Evolutionary conservation across 805 yeast species (phyloP).

Genomic region (Cyberlindnera nakhonratchasimensis): DNA sequence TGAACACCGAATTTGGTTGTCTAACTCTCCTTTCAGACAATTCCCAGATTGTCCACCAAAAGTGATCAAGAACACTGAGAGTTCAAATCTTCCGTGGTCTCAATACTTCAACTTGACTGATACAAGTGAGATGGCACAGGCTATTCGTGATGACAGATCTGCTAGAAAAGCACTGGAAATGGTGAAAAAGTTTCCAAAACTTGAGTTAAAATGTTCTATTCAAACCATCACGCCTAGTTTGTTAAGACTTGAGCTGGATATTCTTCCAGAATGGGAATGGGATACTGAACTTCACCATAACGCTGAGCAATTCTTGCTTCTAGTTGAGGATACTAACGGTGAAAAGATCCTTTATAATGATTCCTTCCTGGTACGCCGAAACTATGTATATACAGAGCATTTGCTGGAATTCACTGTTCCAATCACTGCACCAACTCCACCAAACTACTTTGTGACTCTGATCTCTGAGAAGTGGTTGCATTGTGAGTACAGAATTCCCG

Average conservation of each 20-base stretch:
- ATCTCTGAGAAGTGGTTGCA: slow-evolving; percentile 86
- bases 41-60: slow-evolving; percentile 68
- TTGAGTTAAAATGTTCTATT: slow-evolving; percentile 53
- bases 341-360: slow-evolving; percentile 65
- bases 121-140: slow-evolving; percentile 78
- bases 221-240: slow-evolving; percentile 78
- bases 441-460: slow-evolving; percentile 68
- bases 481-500: slow-evolving; percentile 59
- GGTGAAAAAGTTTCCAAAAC: slow-evolving; percentile 68
- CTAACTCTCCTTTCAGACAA: slow-evolving; percentile 84
- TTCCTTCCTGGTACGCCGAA: slow-evolving; percentile 46
- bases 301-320: slow-evolving; percentile 60
- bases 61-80: slow-evolving; percentile 70
- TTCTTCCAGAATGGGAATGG: slow-evolving; percentile 79
- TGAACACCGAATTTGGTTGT: slow-evolving; percentile 77
- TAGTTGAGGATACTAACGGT: slow-evolving; percentile 84
- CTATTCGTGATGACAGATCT: slow-evolving; percentile 64
- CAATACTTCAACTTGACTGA: slow-evolving; percentile 63
- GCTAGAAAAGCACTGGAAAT: slow-evolving; percentile 59
- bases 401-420: slow-evolving; percentile 64
- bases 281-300: slow-evolving; percentile 58
- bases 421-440: slow-evolving; percentile 52
- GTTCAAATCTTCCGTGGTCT: slow-evolving; percentile 78
- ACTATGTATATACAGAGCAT: slow-evolving; percentile 51
- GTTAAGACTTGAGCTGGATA: slow-evolving; percentile 60